Conservation (phyloP, 495 filamentous ascomycete species). For the Alectoria sarmentosa region DNA sequence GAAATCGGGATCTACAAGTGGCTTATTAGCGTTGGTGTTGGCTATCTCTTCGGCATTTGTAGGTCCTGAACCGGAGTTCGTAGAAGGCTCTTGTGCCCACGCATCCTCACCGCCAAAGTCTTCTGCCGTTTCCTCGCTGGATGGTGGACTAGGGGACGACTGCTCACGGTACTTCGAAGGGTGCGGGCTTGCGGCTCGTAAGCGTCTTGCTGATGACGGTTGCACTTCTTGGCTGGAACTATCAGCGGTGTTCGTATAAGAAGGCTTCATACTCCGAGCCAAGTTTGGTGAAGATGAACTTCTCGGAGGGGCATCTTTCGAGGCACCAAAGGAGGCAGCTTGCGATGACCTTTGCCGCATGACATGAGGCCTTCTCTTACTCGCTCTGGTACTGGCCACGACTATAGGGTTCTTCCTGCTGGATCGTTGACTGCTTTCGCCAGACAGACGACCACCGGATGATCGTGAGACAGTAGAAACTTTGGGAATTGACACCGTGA, state of each 20-base stretch:
- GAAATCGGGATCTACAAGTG: constrained; percentile 22
- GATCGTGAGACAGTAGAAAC: neutral
- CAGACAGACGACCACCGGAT: constrained; percentile 12
- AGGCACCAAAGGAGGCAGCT: constrained; percentile 8
- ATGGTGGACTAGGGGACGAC: neutral
- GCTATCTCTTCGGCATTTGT: neutral
- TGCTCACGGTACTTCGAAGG: constrained; percentile 1
- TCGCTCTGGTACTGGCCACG: constrained; percentile 29
- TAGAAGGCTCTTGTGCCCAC: neutral
- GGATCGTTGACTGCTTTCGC: constrained; percentile 22
- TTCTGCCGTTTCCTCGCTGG: neutral
- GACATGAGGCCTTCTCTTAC: constrained; percentile 38
- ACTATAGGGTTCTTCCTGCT: constrained; percentile 33
- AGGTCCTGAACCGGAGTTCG: neutral
- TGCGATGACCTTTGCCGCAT: constrained; percentile 42
- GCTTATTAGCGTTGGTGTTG: neutral
- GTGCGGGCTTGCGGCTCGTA: constrained; percentile 16
- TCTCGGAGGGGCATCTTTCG: constrained; percentile 5
- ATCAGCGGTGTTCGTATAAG: neutral
- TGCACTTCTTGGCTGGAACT: constrained; percentile 2
- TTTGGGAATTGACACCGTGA: constrained; percentile 22
- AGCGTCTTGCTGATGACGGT: neutral
- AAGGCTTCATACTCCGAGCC: constrained; percentile 5
- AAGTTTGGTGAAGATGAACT: constrained; percentile 8
- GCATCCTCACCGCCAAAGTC: neutral